A percentile compares a stretch with the other conserved stretches of the same genome.
Conservation (phyloP, 2,329 filamentous ascomycete genomes). For the Rugonectria rugulosa region DNA sequence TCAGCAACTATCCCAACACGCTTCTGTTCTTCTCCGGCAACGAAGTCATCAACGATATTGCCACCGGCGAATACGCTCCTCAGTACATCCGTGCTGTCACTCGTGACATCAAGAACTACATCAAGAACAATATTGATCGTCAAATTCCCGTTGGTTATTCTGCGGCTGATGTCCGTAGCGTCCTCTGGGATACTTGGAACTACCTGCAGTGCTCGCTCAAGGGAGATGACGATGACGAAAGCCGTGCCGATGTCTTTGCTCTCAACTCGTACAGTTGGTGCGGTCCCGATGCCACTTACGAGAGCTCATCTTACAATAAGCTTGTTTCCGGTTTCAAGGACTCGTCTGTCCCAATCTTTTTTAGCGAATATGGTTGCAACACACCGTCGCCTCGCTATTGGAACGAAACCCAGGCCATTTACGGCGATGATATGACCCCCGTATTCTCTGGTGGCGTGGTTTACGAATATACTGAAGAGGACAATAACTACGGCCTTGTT, state of each 20-base stretch:
- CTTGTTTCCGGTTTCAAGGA: conserved; percentile 71
- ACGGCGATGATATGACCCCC: conserved; percentile 72
- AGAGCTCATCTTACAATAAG: conserved; percentile 67
- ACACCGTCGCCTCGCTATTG: conserved; percentile 73
- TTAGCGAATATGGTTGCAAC: conserved; percentile 85
- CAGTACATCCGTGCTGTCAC: conserved; percentile 79
- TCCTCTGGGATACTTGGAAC: conserved; percentile 77
- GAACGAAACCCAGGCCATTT: conserved; percentile 77
- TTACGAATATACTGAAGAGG: conserved; percentile 81
- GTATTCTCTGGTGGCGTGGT: conserved; percentile 79
- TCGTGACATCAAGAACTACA: conserved; percentile 82
- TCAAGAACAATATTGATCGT: conserved; percentile 73
- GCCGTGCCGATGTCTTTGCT: conserved; percentile 77
- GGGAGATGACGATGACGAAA: conserved; percentile 63
- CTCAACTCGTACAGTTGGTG: conserved; percentile 80
- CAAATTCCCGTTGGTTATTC: conserved; percentile 81
- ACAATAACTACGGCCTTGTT: conserved; percentile 71
- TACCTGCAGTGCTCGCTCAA: conserved; percentile 74
- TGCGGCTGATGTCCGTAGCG: conserved; percentile 77
- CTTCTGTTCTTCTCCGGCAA: conserved; percentile 81
- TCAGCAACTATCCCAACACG: conserved; percentile 72
- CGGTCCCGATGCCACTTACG: conserved; percentile 65
- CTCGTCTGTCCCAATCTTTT: conserved; percentile 78
- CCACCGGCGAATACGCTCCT: conserved; percentile 66
- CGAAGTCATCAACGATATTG: conserved; percentile 75